Conservation (phyloP, 2,329 filamentous ascomycete genomes). For the Neocatenulostroma microsporum region DNA sequence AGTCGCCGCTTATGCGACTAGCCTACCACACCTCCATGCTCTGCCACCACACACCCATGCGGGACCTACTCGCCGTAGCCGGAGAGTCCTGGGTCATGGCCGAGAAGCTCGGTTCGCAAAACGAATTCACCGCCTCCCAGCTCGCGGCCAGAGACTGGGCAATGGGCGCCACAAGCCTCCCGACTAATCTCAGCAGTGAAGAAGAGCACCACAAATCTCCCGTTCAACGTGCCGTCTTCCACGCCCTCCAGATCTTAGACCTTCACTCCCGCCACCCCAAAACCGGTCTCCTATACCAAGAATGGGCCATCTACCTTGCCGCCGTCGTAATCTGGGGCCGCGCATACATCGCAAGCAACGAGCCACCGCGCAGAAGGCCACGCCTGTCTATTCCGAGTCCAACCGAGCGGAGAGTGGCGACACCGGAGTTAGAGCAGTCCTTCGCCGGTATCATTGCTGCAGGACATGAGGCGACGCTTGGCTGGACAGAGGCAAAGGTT, state of each 20-base stretch:
- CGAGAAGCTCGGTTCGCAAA: slow-evolving; percentile 32
- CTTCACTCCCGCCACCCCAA: slow-evolving; percentile 14
- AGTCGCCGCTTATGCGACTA: slow-evolving; percentile 13
- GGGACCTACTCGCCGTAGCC: slow-evolving; percentile 36
- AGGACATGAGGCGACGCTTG: slow-evolving; percentile 2
- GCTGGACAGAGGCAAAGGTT: slow-evolving; percentile 13
- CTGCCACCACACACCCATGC: slow-evolving; percentile 32
- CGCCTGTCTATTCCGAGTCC: slow-evolving; percentile 9
- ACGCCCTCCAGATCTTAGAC: slow-evolving; percentile 20
- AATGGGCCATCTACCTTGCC: slow-evolving; percentile 24
- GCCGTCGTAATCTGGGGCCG: slow-evolving; percentile 24
- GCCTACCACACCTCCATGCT: slow-evolving; percentile 32
- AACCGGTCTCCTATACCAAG: slow-evolving; percentile 20
- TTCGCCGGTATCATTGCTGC: slow-evolving; percentile 5
- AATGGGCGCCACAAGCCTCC: neutral
- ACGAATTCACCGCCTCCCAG: slow-evolving; percentile 28
- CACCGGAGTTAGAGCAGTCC: slow-evolving; percentile 13
- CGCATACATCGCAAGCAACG: slow-evolving; percentile 11
- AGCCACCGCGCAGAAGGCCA: slow-evolving; percentile 3
- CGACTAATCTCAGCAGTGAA: too few relatives aligned
- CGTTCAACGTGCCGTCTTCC: slow-evolving; percentile 13
- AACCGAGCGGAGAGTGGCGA: neutral
- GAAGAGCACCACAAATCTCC: slow-evolving; percentile 3
- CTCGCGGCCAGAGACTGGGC: slow-evolving; percentile 31
- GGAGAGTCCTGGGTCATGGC: slow-evolving; percentile 41